These are phyloP conservation scores for Inga leiocalycina DNA, from an alignment of 306 rosid species.

Conservation along the genomic window DNA sequence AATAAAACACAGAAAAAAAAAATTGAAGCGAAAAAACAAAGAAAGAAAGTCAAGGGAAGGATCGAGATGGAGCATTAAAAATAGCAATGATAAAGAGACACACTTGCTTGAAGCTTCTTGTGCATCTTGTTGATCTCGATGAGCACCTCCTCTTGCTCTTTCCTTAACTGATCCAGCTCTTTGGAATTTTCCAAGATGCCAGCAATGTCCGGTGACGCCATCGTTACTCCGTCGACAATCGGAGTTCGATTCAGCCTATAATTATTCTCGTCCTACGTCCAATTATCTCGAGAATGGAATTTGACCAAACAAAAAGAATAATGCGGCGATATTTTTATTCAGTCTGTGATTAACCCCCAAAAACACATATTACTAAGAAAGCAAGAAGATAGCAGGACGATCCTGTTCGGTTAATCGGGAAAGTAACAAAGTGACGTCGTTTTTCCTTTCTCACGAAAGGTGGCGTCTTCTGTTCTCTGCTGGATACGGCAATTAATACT, in stretches of 20 bases:
- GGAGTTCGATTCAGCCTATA: conserved; percentile 12
- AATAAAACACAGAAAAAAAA: not conserved
- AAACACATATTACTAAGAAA: not conserved
- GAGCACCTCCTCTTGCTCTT: conserved; percentile 75
- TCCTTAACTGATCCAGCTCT: conserved; percentile 91
- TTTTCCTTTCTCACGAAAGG: not conserved
- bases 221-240: conserved; percentile 37
- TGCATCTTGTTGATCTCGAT: conserved; percentile 88
- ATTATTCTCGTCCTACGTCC: conserved; percentile 22
- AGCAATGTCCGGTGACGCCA: conserved; percentile 78
- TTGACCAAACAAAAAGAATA: not conserved
- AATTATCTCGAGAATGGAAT: conserved; percentile 5
- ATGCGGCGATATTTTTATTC: not conserved
- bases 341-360: not conserved
- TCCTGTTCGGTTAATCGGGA: not conserved
- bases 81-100: conserved; percentile 8
- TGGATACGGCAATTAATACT: not conserved
- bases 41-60: not conserved
- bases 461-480: not conserved
- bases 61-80: not conserved
- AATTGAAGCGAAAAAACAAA: not conserved
- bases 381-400: not conserved
- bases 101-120: conserved; percentile 83
- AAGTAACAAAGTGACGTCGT: not conserved
- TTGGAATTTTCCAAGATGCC: conserved; percentile 75